Percentiles rank a stretch among this genome's conserved stretches.
Evolutionary conservation across 768 basidiomycete genomes (phyloP).

Genomic region (Boletus pseudo-olivaceus): DNA sequence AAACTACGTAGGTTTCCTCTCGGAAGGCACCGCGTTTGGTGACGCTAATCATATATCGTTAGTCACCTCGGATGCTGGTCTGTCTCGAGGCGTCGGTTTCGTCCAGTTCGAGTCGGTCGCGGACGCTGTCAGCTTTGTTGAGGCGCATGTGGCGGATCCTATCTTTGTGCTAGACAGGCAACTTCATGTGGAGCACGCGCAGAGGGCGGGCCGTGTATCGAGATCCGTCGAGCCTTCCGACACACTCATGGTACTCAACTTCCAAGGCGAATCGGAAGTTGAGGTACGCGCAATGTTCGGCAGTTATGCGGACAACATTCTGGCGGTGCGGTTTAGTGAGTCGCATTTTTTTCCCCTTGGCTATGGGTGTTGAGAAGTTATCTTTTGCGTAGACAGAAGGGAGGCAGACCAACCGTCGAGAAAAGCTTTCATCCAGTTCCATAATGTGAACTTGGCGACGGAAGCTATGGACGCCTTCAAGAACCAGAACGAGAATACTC

Average conservation of each 20-base stretch:
- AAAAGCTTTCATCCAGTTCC: conserved; percentile 55
- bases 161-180: conserved; percentile 48
- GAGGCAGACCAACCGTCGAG: conserved; percentile 29
- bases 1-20: conserved; percentile 38
- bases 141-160: conserved; percentile 40
- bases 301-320: conserved; percentile 7
- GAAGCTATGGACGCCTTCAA: conserved; percentile 45
- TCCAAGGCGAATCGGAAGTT: conserved; percentile 19
- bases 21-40: neutral
- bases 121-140: conserved; percentile 36
- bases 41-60: neutral
- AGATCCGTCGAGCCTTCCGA: conserved; percentile 23
- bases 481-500: conserved; percentile 2
- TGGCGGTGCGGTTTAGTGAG: conserved; percentile 32
- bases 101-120: conserved; percentile 38
- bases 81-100: conserved; percentile 44
- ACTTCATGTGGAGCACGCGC: conserved; percentile 41
- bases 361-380: neutral
- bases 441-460: conserved; percentile 40
- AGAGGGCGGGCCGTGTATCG: neutral
- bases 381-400: conserved; percentile 32
- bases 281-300: conserved; percentile 28
- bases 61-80: conserved; percentile 34
- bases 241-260: conserved; percentile 32
- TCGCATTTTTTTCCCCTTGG: neutral